phyloP scores from a whole-genome alignment of 805 yeast species.

The Metschnikowia anglica region DNA sequence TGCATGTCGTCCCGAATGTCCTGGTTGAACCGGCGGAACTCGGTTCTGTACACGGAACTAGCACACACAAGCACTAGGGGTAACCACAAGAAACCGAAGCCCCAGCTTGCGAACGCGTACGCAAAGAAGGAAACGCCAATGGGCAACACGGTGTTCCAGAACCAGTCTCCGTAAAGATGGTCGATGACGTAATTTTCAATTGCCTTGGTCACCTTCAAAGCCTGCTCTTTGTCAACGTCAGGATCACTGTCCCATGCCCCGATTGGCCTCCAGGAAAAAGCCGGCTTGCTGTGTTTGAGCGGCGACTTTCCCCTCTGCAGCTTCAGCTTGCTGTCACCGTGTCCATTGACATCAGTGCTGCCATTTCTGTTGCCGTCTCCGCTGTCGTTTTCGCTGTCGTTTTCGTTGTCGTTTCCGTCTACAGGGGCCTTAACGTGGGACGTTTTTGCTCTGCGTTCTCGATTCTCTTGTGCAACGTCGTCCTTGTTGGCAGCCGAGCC shows the following conservation, averaged over 20 bases:
- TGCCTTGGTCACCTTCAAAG: constrained; percentile 29
- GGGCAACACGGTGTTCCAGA: constrained; percentile 63
- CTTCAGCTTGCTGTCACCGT: too few relatives aligned
- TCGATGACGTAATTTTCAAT: constrained; percentile 64
- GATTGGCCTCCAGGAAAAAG: constrained; percentile 42
- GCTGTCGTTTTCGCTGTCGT: background rate
- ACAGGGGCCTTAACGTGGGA: constrained; percentile 16
- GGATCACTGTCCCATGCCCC: constrained; percentile 37
- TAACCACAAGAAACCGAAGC: constrained; percentile 65
- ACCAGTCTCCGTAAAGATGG: constrained; percentile 69
- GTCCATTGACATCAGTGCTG: too few relatives aligned
- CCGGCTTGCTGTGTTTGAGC: constrained; percentile 17
- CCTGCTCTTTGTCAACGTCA: constrained; percentile 25
- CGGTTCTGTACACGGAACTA: constrained; percentile 67
- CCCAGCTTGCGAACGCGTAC: constrained; percentile 62
- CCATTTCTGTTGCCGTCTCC: background rate
- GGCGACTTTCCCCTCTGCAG: background rate
- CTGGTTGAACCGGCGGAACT: constrained; percentile 72
- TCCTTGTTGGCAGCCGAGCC: constrained; percentile 18
- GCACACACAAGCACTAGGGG: constrained; percentile 58
- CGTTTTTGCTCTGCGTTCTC: constrained; percentile 14
- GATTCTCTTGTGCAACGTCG: constrained; percentile 20
- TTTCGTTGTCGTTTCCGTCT: constrained; percentile 9
- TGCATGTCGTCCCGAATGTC: constrained; percentile 74
- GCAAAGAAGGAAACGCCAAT: constrained; percentile 72